phyloP scores from a whole-genome alignment of 495 filamentous ascomycete species.

The Neurospora terricola region DNA sequence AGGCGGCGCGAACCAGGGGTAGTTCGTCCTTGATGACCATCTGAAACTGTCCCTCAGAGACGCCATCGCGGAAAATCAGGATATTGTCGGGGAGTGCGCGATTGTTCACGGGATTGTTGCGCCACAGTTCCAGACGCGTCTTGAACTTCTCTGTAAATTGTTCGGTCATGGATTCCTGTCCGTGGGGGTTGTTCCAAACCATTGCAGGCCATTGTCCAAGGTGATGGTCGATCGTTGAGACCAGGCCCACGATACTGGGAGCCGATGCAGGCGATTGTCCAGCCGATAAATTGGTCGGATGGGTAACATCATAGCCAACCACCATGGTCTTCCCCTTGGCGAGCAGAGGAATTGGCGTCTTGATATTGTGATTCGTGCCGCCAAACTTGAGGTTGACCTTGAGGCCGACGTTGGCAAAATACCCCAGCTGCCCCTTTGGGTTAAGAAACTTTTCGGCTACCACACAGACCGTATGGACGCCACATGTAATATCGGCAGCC shows the following conservation, averaged over 20 bases:
- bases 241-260: slow-evolving; percentile 68
- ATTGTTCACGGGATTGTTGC: slow-evolving; percentile 29
- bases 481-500: slow-evolving; percentile 51
- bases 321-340: slow-evolving; percentile 58
- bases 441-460: slow-evolving; percentile 43
- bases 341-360: slow-evolving; percentile 42
- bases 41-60: slow-evolving; percentile 75
- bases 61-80: slow-evolving; percentile 83
- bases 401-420: slow-evolving; percentile 64
- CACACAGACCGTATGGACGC: slow-evolving; percentile 56
- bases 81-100: slow-evolving; percentile 56
- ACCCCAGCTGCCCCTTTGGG: slow-evolving; percentile 33
- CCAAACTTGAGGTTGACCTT: slow-evolving; percentile 86
- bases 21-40: slow-evolving; percentile 47
- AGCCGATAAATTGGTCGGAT: slow-evolving; percentile 63
- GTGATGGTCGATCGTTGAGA: slow-evolving; percentile 54
- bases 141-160: slow-evolving; percentile 44
- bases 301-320: slow-evolving; percentile 79
- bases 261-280: slow-evolving; percentile 27
- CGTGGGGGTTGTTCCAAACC: slow-evolving; percentile 44
- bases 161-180: slow-evolving; percentile 50
- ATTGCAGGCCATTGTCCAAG: slow-evolving; percentile 62
- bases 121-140: slow-evolving; percentile 52
- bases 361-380: slow-evolving; percentile 62
- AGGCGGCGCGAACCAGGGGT: slow-evolving; percentile 42